Conservation (phyloP, 768 basidiomycete species). For the Leucogyrophana mollusca region DNA sequence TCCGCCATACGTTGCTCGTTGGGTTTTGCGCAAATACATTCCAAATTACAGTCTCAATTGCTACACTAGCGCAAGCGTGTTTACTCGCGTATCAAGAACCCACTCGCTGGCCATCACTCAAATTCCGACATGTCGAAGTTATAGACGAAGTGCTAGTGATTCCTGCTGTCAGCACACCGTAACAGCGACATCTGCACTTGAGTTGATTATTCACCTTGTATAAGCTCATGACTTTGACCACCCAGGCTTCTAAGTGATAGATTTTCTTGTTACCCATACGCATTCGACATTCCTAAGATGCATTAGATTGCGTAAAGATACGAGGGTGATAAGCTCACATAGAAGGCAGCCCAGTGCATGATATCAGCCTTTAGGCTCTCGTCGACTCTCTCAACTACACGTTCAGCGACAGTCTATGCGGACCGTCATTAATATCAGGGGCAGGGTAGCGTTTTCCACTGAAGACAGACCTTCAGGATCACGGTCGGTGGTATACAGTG, state of each 20-base stretch:
- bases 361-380: slow-evolving; percentile 89
- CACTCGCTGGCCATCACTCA: slow-evolving; percentile 18
- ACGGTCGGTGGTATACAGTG: slow-evolving; percentile 96
- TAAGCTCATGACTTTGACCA: slow-evolving; percentile 92
- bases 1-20: no score
- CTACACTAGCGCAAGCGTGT: no score
- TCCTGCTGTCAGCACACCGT: neutral
- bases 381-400: slow-evolving; percentile 84
- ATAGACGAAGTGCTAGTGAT: slow-evolving; percentile 28
- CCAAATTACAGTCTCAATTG: no score
- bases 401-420: slow-evolving; percentile 85
- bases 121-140: slow-evolving; percentile 34
- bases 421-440: slow-evolving; percentile 6
- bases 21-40: no score
- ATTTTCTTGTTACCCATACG: slow-evolving; percentile 92
- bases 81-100: no score
- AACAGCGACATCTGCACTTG: neutral
- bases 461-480: slow-evolving; percentile 73
- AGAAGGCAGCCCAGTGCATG: slow-evolving; percentile 98
- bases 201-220: slow-evolving; percentile 58
- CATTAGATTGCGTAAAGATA: no score
- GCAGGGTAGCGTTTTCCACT: neutral
- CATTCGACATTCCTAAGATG: slow-evolving; percentile 86
- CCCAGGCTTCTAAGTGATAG: slow-evolving; percentile 96
- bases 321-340: no score